Conservation (phyloP, 352 stramenopile species). For the Thalassiosira hispida region DNA sequence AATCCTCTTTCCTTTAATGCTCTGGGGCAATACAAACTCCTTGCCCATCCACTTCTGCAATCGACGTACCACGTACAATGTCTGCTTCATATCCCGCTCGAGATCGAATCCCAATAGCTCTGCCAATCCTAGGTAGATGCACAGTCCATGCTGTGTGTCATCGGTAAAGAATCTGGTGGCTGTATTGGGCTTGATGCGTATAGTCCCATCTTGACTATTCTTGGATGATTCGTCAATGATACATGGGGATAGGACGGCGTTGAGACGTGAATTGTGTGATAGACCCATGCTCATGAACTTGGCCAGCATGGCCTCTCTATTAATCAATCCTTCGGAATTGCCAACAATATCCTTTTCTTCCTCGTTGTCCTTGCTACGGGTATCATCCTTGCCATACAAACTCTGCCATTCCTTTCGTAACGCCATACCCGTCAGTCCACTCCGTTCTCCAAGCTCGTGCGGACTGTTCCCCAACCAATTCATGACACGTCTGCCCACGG, state of each 20-base stretch:
- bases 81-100: slow-evolving; percentile 57
- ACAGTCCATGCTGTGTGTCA: slow-evolving; percentile 59
- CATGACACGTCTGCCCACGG: slow-evolving; percentile 50
- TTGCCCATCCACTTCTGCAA: slow-evolving; percentile 65
- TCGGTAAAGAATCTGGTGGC: slow-evolving; percentile 61
- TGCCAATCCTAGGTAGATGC: slow-evolving; percentile 57
- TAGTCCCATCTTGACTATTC: slow-evolving; percentile 43
- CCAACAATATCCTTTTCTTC: slow-evolving; percentile 4
- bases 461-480: slow-evolving; percentile 57
- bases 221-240: slow-evolving; percentile 50
- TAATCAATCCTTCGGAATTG: slow-evolving; percentile 46
- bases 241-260: slow-evolving; percentile 56
- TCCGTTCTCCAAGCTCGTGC: slow-evolving; percentile 49
- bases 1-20: slow-evolving; percentile 20
- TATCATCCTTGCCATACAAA: slow-evolving; percentile 19
- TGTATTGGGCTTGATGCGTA: slow-evolving; percentile 54
- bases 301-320: slow-evolving; percentile 40
- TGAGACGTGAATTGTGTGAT: slow-evolving; percentile 53
- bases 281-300: slow-evolving; percentile 58
- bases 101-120: slow-evolving; percentile 62
- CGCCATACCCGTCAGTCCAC: slow-evolving; percentile 39
- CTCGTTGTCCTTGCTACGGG: background rate
- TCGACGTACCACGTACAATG: slow-evolving; percentile 54
- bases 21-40: slow-evolving; percentile 55
- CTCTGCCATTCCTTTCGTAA: slow-evolving; percentile 46